These are phyloP conservation scores for Lachancea sp. DNA, from an alignment of 805 yeast genomes.

Conservation along the genomic window DNA sequence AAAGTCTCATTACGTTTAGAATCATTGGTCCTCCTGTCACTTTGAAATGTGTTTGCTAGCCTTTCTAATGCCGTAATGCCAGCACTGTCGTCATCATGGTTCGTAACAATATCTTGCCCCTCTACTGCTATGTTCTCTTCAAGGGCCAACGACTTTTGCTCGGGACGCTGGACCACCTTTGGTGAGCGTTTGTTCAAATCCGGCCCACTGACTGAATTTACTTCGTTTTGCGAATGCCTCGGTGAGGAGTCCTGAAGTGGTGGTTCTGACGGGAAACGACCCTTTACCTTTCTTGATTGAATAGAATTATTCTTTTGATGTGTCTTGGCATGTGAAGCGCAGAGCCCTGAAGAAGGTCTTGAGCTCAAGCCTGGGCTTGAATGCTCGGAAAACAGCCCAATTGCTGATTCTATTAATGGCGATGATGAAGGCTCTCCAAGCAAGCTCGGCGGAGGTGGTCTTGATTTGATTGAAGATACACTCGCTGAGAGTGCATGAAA, in stretches of 20 bases:
- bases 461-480: slow-evolving; percentile 6
- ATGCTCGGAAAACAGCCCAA: slow-evolving; percentile 5
- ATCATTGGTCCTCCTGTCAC: background rate
- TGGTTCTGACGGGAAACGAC: background rate
- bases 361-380: slow-evolving; percentile 1
- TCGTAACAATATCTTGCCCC: background rate
- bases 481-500: slow-evolving; percentile 3
- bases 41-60: background rate
- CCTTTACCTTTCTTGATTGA: background rate
- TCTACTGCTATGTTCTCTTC: background rate
- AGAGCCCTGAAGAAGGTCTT: slow-evolving; percentile 1
- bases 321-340: background rate
- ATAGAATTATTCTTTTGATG: background rate
- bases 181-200: background rate
- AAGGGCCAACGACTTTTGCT: background rate
- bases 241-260: slow-evolving; percentile 4
- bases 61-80: background rate
- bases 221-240: background rate
- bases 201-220: background rate
- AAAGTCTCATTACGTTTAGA: background rate
- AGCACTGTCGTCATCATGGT: background rate
- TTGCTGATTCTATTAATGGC: slow-evolving; percentile 8
- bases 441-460: slow-evolving; percentile 12
- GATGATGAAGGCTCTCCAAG: slow-evolving; percentile 12
- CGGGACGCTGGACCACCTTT: background rate